Conservation (phyloP, 805 yeast species). For the Allodekkera sacchari region DNA sequence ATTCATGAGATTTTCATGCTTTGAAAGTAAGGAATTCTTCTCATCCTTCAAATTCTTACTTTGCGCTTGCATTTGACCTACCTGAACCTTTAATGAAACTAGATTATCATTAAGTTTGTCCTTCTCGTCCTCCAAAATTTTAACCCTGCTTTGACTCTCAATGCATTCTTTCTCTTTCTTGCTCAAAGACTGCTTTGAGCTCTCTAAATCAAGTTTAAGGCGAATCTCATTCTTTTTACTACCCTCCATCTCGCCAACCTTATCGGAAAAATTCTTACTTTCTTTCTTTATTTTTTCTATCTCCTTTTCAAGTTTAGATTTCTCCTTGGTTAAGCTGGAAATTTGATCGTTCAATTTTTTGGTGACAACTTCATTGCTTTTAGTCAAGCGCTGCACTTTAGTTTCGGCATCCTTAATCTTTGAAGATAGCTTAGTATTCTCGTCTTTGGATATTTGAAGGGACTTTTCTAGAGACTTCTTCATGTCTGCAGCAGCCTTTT, state of each 20-base stretch:
- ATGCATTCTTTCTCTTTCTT: conserved; percentile 35
- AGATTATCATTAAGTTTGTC: conserved; percentile 30
- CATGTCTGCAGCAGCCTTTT: conserved; percentile 4
- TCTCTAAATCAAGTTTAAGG: conserved; percentile 39
- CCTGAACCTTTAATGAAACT: conserved; percentile 32
- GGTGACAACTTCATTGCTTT: conserved; percentile 9
- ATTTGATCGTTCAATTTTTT: conserved; percentile 7
- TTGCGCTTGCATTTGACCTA: conserved; percentile 30
- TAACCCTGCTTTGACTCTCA: conserved; percentile 29
- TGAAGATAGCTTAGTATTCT: conserved; percentile 13
- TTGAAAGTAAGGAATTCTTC: conserved; percentile 32
- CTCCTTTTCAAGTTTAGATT: conserved; percentile 22
- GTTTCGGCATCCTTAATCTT: conserved; percentile 9
- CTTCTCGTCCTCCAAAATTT: conserved; percentile 30
- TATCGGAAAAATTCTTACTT: conserved; percentile 19
- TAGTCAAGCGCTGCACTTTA: conserved; percentile 13
- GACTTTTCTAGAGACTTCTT: conserved; percentile 19
- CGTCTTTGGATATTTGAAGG: conserved; percentile 10
- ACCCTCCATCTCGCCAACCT: conserved; percentile 30
- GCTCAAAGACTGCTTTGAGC: conserved; percentile 34
- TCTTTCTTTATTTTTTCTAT: conserved; percentile 28
- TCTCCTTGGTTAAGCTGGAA: conserved; percentile 21
- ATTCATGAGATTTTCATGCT: conserved; percentile 31
- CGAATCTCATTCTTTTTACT: conserved; percentile 34
- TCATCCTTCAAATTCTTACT: conserved; percentile 29